Percentiles rank a stretch among this genome's conserved stretches.
phyloP scores from a whole-genome alignment of 192 early-diverging fungal genomes.

The Backusella luteola region DNA sequence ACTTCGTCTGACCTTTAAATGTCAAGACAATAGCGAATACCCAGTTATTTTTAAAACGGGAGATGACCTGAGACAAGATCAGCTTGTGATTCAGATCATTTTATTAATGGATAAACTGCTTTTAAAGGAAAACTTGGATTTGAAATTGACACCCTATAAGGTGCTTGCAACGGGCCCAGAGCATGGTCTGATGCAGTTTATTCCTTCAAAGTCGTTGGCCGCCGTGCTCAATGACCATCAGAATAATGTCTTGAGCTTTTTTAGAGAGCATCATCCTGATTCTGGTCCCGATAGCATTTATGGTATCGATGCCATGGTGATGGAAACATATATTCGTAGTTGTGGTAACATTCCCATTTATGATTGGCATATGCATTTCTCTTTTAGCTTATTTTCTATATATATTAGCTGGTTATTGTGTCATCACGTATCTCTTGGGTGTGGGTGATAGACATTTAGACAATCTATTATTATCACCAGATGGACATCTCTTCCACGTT shows the following conservation, averaged over 20 bases:
- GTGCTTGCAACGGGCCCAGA: constrained; percentile 94
- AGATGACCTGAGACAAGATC: constrained; percentile 87
- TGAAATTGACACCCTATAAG: constrained; percentile 91
- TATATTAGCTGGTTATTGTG: constrained; percentile 89
- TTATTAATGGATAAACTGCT: constrained; percentile 96
- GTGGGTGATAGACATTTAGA: constrained; percentile 99
- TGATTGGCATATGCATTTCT: background rate
- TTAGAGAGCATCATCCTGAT: constrained; percentile 73
- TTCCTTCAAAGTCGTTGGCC: constrained; percentile 87
- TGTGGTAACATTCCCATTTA: constrained; percentile 59
- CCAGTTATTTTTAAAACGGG: constrained; percentile 97
- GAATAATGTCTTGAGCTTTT: constrained; percentile 77
- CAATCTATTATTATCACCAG: constrained; percentile 86
- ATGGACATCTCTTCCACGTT: constrained; percentile 93
- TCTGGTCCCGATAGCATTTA: constrained; percentile 55
- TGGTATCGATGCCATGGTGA: constrained; percentile 69
- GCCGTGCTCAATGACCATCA: constrained; percentile 85
- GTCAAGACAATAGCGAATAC: constrained; percentile 84
- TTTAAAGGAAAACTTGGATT: constrained; percentile 93
- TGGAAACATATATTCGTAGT: constrained; percentile 96
- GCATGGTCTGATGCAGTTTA: constrained; percentile 95
- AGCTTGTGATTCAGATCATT: constrained; percentile 96
- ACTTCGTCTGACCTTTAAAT: constrained; percentile 81
- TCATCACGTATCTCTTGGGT: constrained; percentile 96
- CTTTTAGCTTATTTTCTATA: background rate